Evolutionary conservation across 2,329 filamentous ascomycete genomes (phyloP).

Genomic region (Saccharata proteae): DNA sequence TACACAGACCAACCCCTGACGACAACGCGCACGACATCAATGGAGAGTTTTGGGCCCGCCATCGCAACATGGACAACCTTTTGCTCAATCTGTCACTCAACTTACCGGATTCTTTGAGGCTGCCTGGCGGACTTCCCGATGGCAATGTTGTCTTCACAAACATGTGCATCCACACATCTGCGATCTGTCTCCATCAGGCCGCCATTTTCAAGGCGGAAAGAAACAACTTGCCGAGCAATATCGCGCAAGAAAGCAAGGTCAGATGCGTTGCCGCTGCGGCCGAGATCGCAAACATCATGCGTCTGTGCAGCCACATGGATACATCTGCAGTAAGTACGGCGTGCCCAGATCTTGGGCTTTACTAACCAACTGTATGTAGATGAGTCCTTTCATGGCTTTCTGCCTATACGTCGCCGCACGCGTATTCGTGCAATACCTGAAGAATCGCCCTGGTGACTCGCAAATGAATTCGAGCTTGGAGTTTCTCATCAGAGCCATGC

Average conservation of each 20-base stretch:
- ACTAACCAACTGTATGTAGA: constrained; percentile 39
- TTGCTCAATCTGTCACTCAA: constrained; percentile 76
- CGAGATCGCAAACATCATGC: constrained; percentile 91
- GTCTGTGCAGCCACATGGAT: constrained; percentile 84
- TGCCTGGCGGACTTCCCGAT: constrained; percentile 63
- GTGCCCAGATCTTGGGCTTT: not conserved
- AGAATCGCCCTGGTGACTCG: constrained; percentile 76
- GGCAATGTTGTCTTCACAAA: constrained; percentile 88
- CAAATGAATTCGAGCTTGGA: constrained; percentile 71
- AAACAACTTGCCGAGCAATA: constrained; percentile 61
- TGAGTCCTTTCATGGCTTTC: constrained; percentile 93
- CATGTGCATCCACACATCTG: constrained; percentile 93
- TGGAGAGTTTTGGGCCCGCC: constrained; percentile 90
- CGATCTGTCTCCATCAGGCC: constrained; percentile 94
- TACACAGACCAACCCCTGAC: constrained; percentile 73
- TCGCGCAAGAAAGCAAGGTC: constrained; percentile 81
- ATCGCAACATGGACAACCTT: constrained; percentile 79
- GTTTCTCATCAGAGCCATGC: constrained; percentile 83
- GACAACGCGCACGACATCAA: constrained; percentile 81
- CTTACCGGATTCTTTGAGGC: constrained; percentile 66
- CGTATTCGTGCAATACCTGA: constrained; percentile 94
- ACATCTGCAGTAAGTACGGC: constrained; percentile 55
- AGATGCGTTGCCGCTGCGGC: constrained; percentile 88
- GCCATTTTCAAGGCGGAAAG: constrained; percentile 97
- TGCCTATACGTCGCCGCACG: constrained; percentile 91